Conservation (phyloP, 164 flowering plant species). For the Vitis amurensis region DNA sequence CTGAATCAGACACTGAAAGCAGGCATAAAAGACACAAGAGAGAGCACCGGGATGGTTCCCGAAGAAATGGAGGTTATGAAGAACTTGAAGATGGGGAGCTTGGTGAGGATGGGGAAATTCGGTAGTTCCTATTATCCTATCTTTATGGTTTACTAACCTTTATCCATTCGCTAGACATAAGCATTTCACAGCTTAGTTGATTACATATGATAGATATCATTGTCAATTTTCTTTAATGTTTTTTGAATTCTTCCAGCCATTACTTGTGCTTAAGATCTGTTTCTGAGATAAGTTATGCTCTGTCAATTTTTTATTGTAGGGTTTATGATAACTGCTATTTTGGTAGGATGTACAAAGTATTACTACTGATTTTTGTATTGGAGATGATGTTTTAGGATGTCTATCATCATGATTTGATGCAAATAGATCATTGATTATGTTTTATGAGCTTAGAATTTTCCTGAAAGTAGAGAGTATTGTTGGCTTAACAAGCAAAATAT, state of each 20-base stretch:
- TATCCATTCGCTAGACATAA: background rate
- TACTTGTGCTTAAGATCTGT: slow-evolving; percentile 5
- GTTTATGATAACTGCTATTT: background rate
- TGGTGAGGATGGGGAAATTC: slow-evolving; percentile 93
- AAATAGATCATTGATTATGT: no score
- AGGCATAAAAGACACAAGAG: slow-evolving; percentile 80
- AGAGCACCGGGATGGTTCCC: slow-evolving; percentile 79
- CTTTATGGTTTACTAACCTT: slow-evolving; percentile 7
- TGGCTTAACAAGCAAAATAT: no score
- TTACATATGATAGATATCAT: slow-evolving; percentile 14
- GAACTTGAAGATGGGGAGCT: slow-evolving; percentile 99
- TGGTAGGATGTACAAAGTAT: slow-evolving; percentile 1
- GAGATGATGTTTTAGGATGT: no score
- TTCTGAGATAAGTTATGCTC: background rate
- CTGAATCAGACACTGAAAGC: slow-evolving; percentile 90
- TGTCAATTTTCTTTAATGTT: slow-evolving; percentile 1
- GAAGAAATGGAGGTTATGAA: slow-evolving; percentile 67
- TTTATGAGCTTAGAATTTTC: no score
- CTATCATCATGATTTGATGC: no score
- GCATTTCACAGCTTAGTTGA: slow-evolving; percentile 3
- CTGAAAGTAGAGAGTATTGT: background rate
- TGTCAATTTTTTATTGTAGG: background rate
- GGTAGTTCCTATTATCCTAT: slow-evolving; percentile 29
- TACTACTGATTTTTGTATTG: background rate
- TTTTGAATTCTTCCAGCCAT: background rate